Conservation (phyloP, 306 rosid genomes). For the Pyrus bretschneideri region DNA sequence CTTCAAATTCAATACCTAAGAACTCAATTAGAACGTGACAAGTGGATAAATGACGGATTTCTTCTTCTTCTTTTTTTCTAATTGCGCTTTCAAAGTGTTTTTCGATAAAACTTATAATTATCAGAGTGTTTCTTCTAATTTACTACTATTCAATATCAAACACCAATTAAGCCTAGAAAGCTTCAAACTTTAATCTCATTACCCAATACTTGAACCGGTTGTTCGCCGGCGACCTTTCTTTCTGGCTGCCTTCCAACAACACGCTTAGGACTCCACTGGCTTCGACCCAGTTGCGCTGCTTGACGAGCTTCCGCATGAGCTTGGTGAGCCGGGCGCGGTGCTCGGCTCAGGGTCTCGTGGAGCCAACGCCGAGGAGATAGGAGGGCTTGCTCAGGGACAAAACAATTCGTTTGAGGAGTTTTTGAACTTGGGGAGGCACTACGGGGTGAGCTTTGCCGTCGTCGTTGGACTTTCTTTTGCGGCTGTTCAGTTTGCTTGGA, state of each 20-base stretch:
- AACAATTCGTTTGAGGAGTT: conserved; percentile 28
- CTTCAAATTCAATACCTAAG: no score
- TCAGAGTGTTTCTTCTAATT: no score
- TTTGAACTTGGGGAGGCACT: conserved; percentile 16
- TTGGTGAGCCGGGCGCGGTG: conserved; percentile 34
- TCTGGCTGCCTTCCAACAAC: conserved; percentile 41
- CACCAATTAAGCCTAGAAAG: background rate
- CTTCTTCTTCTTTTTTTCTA: background rate
- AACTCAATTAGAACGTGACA: background rate
- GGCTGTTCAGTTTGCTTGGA: background rate
- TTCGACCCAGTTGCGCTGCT: conserved; percentile 48
- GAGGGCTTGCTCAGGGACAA: conserved; percentile 55
- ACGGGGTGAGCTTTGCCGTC: background rate
- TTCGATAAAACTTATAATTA: no score
- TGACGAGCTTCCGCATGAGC: conserved; percentile 36
- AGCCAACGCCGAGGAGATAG: conserved; percentile 28
- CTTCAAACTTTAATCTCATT: background rate
- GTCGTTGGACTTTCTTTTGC: conserved; percentile 33
- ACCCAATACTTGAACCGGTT: conserved; percentile 69
- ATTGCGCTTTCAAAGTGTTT: background rate
- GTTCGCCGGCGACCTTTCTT: conserved; percentile 32
- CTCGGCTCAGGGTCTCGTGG: conserved; percentile 38
- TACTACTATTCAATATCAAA: no score
- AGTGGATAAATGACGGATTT: no score
- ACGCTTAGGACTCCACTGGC: conserved; percentile 64